These are phyloP conservation scores for Naematelia encephala DNA, from an alignment of 768 basidiomycete species.

Conservation along the genomic window DNA sequence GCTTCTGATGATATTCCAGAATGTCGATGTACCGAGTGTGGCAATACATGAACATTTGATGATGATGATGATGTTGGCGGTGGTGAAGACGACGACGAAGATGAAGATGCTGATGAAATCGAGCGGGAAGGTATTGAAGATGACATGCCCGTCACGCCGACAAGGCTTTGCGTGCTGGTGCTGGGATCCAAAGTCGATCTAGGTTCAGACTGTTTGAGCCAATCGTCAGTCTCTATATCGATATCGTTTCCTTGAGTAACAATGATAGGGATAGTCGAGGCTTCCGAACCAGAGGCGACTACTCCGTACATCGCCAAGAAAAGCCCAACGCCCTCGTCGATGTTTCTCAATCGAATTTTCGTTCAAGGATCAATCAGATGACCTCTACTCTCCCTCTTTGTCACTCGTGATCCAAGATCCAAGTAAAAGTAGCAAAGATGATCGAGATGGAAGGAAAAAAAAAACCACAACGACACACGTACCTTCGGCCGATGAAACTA, in stretches of 20 bases:
- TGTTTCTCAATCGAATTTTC: no score
- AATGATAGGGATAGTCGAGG: background rate
- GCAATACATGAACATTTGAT: constrained; percentile 24
- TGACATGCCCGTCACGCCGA: no score
- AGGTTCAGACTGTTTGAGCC: background rate
- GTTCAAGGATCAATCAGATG: no score
- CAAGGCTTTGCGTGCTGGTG: no score
- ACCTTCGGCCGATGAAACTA: no score
- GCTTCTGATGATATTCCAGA: background rate
- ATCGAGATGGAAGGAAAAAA: no score
- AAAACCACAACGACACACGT: no score
- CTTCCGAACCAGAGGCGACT: background rate
- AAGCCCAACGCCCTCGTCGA: no score
- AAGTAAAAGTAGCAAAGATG: no score
- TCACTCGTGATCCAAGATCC: no score
- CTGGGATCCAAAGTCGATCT: no score
- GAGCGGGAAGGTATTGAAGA: background rate
- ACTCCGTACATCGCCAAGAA: background rate
- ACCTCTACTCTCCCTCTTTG: no score
- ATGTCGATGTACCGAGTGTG: constrained; percentile 27
- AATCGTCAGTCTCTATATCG: background rate
- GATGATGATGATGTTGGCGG: constrained; percentile 17
- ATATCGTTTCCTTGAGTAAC: background rate
- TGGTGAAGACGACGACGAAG: constrained; percentile 15
- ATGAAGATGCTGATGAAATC: constrained; percentile 10